Percentiles rank a stretch among this genome's conserved stretches.
Conservation (phyloP, 306 rosid species). For the Dryas alaskensis region DNA sequence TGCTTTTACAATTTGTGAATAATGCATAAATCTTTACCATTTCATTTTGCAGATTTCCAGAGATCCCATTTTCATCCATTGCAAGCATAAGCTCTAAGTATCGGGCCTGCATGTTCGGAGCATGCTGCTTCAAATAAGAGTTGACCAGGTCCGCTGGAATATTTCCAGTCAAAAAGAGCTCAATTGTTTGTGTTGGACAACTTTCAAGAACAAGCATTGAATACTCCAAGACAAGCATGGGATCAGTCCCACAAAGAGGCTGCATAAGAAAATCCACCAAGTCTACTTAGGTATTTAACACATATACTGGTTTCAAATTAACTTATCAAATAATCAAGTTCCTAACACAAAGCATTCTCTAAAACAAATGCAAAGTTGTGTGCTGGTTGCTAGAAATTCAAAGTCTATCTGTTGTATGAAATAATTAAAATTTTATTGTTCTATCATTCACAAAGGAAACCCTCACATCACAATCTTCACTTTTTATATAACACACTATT, state of each 20-base stretch:
- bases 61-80: conserved; percentile 87
- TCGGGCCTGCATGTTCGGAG: conserved; percentile 91
- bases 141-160: conserved; percentile 96
- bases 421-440: background rate
- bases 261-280: conserved; percentile 53
- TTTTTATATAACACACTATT: conserved; percentile 5
- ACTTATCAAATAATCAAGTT: background rate
- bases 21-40: conserved; percentile 58
- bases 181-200: conserved; percentile 92
- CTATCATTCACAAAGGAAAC: background rate
- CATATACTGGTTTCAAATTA: background rate
- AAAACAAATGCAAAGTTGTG: background rate
- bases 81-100: conserved; percentile 98
- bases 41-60: conserved; percentile 95
- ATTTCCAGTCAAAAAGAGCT: conserved; percentile 90
- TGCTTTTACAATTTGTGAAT: conserved; percentile 19
- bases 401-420: background rate
- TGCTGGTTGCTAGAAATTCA: background rate
- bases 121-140: conserved; percentile 94
- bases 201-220: conserved; percentile 97
- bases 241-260: conserved; percentile 88
- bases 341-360: too few relatives aligned
- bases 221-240: conserved; percentile 90
- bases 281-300: background rate
- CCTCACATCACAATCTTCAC: background rate